Evolutionary conservation across 345 rosid species (phyloP).

Genomic region (Erucastrum elatum): DNA sequence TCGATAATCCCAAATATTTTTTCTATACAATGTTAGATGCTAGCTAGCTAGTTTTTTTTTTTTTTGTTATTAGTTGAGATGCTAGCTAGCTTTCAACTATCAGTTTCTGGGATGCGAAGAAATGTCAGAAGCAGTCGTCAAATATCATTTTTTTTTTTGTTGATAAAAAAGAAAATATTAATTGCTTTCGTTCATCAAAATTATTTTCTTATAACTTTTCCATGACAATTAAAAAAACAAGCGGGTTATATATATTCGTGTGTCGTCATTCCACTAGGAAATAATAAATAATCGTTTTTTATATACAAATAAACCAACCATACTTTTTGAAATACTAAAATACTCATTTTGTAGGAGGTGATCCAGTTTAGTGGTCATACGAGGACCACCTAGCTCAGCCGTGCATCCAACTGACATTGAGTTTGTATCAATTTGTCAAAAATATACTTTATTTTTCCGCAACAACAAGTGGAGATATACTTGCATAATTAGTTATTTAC

Average conservation of each 20-base stretch:
- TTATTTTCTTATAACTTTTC: neutral
- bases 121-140: neutral
- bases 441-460: neutral
- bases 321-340: neutral
- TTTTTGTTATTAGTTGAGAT: too few relatives aligned
- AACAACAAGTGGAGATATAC: neutral
- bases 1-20: neutral
- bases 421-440: neutral
- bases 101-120: too few relatives aligned
- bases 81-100: too few relatives aligned
- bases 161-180: too few relatives aligned
- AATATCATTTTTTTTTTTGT: neutral
- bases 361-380: conserved; percentile 29
- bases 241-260: neutral
- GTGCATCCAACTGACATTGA: conserved; percentile 4
- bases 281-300: neutral
- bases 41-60: neutral
- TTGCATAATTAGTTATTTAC: neutral
- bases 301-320: neutral
- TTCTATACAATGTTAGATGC: neutral
- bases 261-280: neutral
- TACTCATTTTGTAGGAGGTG: conserved; percentile 17
- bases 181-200: neutral
- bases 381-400: conserved; percentile 34
- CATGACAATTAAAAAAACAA: neutral